These are phyloP conservation scores for Candida pini DNA, from an alignment of 805 yeast genomes.

Conservation along the genomic window DNA sequence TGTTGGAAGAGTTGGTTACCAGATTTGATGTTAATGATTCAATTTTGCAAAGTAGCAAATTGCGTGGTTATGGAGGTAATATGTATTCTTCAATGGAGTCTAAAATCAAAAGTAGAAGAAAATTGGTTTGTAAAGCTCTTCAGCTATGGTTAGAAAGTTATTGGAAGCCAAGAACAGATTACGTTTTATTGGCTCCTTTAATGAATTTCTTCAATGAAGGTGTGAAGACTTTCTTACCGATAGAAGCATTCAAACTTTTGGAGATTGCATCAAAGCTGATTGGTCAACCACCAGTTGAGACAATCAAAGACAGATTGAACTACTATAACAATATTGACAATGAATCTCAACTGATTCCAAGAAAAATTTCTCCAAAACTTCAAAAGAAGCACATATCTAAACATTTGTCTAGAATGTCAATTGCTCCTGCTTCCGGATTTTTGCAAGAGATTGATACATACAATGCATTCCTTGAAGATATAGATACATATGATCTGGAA, in stretches of 20 bases:
- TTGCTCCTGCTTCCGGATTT: slow-evolving; percentile 14
- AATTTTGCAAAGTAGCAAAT: slow-evolving; percentile 25
- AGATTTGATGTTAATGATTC: slow-evolving; percentile 52
- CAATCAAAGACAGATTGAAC: slow-evolving; percentile 25
- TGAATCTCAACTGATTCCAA: slow-evolving; percentile 45
- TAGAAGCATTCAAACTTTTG: slow-evolving; percentile 57
- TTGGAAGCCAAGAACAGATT: slow-evolving; percentile 69
- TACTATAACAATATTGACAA: slow-evolving; percentile 30
- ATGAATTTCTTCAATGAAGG: slow-evolving; percentile 79
- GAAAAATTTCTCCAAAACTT: slow-evolving; percentile 38
- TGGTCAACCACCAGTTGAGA: slow-evolving; percentile 46
- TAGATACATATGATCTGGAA: slow-evolving; percentile 27
- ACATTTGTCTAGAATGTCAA: slow-evolving; percentile 21
- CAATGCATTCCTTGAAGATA: slow-evolving; percentile 28
- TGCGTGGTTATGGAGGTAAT: slow-evolving; percentile 17
- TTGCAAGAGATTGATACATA: slow-evolving; percentile 26
- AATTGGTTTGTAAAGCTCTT: slow-evolving; percentile 61
- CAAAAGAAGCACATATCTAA: slow-evolving; percentile 26
- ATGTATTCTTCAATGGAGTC: slow-evolving; percentile 36
- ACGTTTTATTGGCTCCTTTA: slow-evolving; percentile 56
- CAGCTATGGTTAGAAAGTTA: slow-evolving; percentile 87
- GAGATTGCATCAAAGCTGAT: slow-evolving; percentile 59
- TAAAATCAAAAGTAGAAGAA: slow-evolving; percentile 54
- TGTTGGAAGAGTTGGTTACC: slow-evolving; percentile 61
- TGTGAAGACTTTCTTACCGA: slow-evolving; percentile 52